Conservation (phyloP, 1,139 yeast species). For the Geotrichum phurueaensis region DNA sequence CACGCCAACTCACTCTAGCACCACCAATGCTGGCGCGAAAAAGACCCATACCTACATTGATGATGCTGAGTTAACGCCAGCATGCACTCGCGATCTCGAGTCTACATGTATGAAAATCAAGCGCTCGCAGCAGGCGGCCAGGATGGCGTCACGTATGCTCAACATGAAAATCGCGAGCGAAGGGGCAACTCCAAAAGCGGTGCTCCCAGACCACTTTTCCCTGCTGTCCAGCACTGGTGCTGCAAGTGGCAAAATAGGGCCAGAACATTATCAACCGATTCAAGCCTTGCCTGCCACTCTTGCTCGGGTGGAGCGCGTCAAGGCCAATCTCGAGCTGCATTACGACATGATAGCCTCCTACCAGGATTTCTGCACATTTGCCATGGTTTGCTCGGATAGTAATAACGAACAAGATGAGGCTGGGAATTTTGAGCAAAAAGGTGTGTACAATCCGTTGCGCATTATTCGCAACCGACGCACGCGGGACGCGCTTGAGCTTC, state of each 20-base stretch:
- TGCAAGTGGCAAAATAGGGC: neutral
- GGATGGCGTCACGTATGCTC: neutral
- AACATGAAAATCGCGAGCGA: slow-evolving; percentile 1
- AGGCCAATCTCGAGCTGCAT: slow-evolving; percentile 12
- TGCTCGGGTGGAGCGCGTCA: slow-evolving; percentile 7
- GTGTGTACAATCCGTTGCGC: slow-evolving; percentile 67
- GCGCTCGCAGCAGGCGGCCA: neutral
- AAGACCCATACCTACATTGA: too few species aligned
- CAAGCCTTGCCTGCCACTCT: slow-evolving; percentile 4
- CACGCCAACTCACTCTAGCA: too few species aligned
- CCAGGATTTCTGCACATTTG: slow-evolving; percentile 16
- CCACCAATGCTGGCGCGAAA: too few species aligned
- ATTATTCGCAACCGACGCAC: slow-evolving; percentile 60
- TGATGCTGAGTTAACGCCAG: too few species aligned
- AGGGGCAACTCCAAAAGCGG: neutral
- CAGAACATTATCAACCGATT: neutral
- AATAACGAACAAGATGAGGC: too few species aligned
- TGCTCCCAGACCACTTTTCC: neutral
- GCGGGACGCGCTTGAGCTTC: slow-evolving; percentile 39
- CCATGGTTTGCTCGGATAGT: too few species aligned
- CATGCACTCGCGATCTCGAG: too few species aligned
- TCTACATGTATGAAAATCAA: too few species aligned
- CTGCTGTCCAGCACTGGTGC: neutral
- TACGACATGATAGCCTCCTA: slow-evolving; percentile 5
- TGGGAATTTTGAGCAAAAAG: too few species aligned